These are phyloP conservation scores for Yarrowia yakushimensis DNA, from an alignment of 805 yeast genomes.

Conservation along the genomic window DNA sequence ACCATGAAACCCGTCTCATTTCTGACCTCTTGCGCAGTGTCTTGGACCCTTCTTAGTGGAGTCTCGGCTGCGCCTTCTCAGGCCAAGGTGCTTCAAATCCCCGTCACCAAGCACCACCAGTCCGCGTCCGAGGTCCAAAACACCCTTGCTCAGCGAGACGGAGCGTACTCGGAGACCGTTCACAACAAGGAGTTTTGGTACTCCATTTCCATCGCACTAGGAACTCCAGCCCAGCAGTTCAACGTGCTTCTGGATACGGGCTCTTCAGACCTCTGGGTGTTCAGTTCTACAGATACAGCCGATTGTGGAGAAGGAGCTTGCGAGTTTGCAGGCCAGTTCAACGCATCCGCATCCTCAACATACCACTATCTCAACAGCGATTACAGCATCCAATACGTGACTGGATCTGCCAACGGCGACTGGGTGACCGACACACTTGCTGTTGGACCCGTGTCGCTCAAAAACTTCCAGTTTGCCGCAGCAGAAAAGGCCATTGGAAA, in stretches of 20 bases:
- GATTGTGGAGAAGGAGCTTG: not conserved
- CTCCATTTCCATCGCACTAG: slow-evolving; percentile 39
- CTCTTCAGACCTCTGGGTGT: slow-evolving; percentile 64
- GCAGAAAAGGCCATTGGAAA: slow-evolving; percentile 53
- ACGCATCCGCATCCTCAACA: slow-evolving; percentile 27
- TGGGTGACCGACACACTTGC: slow-evolving; percentile 59
- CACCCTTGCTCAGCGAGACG: not conserved
- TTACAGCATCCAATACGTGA: slow-evolving; percentile 35
- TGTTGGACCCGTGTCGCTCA: slow-evolving; percentile 49
- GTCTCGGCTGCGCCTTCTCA: not conserved
- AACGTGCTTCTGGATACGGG: slow-evolving; percentile 64
- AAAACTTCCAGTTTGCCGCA: slow-evolving; percentile 61
- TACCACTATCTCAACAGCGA: slow-evolving; percentile 28
- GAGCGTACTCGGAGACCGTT: not conserved
- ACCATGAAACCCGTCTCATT: not conserved
- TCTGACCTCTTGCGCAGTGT: not conserved
- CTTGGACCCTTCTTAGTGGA: not conserved
- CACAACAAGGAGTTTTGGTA: slow-evolving; percentile 14
- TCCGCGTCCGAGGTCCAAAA: not conserved
- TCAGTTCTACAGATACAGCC: not conserved
- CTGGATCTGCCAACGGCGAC: slow-evolving; percentile 45
- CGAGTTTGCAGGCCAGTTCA: not conserved
- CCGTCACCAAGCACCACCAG: not conserved
- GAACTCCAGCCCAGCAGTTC: slow-evolving; percentile 54
- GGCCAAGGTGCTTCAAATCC: not conserved